Evolutionary conservation across 371 early-diverging fungal species (phyloP).

Genomic region (Rhizomucor pusillus): DNA sequence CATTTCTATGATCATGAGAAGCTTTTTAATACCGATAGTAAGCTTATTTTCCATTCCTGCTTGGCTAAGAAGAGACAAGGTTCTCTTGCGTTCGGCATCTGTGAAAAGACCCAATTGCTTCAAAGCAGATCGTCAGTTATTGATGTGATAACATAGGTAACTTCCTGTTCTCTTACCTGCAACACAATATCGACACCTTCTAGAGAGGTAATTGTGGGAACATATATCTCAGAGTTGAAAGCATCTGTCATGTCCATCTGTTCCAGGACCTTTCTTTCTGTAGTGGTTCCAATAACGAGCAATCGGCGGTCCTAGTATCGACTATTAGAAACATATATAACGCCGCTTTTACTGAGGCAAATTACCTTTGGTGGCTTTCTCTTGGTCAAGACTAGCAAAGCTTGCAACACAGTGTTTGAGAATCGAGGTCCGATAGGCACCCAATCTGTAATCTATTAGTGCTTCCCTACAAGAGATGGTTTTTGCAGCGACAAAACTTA

Average conservation of each 20-base stretch:
- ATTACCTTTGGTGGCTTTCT: slow-evolving; percentile 85
- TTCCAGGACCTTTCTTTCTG: slow-evolving; percentile 72
- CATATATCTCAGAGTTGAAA: slow-evolving; percentile 84
- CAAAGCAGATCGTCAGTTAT: neutral
- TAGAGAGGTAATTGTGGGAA: slow-evolving; percentile 65
- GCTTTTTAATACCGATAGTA: slow-evolving; percentile 88
- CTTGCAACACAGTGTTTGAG: slow-evolving; percentile 96
- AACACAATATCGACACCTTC: slow-evolving; percentile 74
- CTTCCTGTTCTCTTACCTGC: slow-evolving; percentile 22
- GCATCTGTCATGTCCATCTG: slow-evolving; percentile 87
- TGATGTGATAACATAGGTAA: neutral
- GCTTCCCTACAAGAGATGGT: neutral
- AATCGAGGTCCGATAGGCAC: slow-evolving; percentile 98
- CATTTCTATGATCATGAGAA: slow-evolving; percentile 88
- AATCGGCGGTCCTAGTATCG: slow-evolving; percentile 63
- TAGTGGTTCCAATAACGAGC: slow-evolving; percentile 87
- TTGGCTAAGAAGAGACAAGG: slow-evolving; percentile 51
- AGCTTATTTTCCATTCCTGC: slow-evolving; percentile 60
- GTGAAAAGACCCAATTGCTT: slow-evolving; percentile 59
- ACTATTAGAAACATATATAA: neutral
- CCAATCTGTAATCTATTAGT: slow-evolving; percentile 68
- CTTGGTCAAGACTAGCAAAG: slow-evolving; percentile 88
- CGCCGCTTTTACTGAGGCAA: neutral
- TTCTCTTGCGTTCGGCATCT: slow-evolving; percentile 56
- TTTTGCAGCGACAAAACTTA: slow-evolving; percentile 17